phyloP scores from a whole-genome alignment of 2,329 filamentous ascomycete species.

The Cladosporium sp. region DNA sequence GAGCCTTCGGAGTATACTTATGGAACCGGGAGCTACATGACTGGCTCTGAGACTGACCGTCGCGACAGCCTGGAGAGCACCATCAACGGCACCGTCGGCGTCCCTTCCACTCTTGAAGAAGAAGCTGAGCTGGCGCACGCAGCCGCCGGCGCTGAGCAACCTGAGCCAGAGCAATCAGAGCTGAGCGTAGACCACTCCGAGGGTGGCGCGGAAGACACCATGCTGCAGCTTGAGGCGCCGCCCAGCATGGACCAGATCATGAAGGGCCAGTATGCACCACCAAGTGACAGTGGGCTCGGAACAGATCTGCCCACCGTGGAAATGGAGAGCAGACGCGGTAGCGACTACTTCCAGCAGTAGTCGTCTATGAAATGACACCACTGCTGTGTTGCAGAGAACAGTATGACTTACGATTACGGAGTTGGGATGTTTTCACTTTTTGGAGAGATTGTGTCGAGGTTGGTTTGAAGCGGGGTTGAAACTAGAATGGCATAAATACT shows the following conservation, averaged over 20 bases:
- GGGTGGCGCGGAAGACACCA: conserved; percentile 7
- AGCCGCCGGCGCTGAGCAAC: conserved; percentile 14
- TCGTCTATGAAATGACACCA: not conserved
- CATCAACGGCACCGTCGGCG: conserved; percentile 34
- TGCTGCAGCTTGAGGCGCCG: conserved; percentile 19
- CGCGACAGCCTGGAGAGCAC: conserved; percentile 36
- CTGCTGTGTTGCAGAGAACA: not conserved
- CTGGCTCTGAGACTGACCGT: conserved; percentile 47
- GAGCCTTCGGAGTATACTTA: conserved; percentile 48
- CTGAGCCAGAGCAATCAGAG: conserved; percentile 22
- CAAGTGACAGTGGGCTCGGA: conserved; percentile 42
- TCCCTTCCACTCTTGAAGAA: conserved; percentile 34
- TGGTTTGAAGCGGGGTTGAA: not conserved
- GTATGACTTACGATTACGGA: conserved; percentile 1
- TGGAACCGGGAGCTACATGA: conserved; percentile 52
- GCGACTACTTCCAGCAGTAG: conserved; percentile 15
- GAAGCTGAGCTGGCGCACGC: conserved; percentile 28
- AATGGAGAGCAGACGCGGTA: not conserved
- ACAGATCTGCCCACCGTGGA: conserved; percentile 39
- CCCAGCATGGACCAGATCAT: conserved; percentile 22
- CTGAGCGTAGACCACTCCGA: not conserved
- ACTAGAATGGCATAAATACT: not conserved
- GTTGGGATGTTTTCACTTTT: not conserved
- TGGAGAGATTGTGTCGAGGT: not conserved
- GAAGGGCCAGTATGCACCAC: conserved; percentile 33